These are phyloP conservation scores for Vitis hybrid DNA, from an alignment of 177 flowering plant species.

Conservation along the genomic window DNA sequence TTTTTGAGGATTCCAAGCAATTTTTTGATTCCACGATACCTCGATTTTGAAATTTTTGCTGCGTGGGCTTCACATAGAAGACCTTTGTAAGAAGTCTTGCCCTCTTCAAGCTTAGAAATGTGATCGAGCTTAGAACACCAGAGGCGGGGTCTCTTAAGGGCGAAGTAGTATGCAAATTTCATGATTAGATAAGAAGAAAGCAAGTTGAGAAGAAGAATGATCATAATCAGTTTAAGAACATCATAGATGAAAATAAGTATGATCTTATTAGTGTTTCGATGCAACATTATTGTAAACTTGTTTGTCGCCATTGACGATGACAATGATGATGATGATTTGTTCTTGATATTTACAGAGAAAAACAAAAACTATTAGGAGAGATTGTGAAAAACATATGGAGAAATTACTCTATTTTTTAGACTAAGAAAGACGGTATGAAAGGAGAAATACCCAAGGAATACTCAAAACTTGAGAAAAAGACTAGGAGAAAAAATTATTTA, in stretches of 20 bases:
- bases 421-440: slow-evolving; percentile 22
- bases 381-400: slow-evolving; percentile 11
- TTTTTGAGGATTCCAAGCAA: slow-evolving; percentile 41
- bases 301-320: slow-evolving; percentile 51
- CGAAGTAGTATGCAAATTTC: slow-evolving; percentile 72
- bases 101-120: slow-evolving; percentile 37
- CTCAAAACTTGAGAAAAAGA: slow-evolving; percentile 4
- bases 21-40: slow-evolving; percentile 34
- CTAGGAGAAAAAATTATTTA: background rate
- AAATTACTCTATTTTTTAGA: slow-evolving; percentile 21
- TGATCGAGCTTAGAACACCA: slow-evolving; percentile 81
- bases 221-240: slow-evolving; percentile 81
- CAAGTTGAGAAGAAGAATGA: slow-evolving; percentile 76
- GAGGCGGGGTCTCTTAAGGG: slow-evolving; percentile 77
- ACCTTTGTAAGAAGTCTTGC: slow-evolving; percentile 29
- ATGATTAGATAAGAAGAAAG: slow-evolving; percentile 72
- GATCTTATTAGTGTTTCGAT: slow-evolving; percentile 33
- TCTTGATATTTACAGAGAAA: slow-evolving; percentile 27
- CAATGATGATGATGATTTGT: background rate
- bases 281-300: slow-evolving; percentile 63
- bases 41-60: slow-evolving; percentile 69
- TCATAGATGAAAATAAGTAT: slow-evolving; percentile 42
- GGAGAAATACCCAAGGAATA: slow-evolving; percentile 32
- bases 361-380: slow-evolving; percentile 13
- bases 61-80: slow-evolving; percentile 79